A percentile compares a stretch with the other conserved stretches of the same genome.
Conservation (phyloP, 2,329 filamentous ascomycete species). For the Diaporthe velutina region DNA sequence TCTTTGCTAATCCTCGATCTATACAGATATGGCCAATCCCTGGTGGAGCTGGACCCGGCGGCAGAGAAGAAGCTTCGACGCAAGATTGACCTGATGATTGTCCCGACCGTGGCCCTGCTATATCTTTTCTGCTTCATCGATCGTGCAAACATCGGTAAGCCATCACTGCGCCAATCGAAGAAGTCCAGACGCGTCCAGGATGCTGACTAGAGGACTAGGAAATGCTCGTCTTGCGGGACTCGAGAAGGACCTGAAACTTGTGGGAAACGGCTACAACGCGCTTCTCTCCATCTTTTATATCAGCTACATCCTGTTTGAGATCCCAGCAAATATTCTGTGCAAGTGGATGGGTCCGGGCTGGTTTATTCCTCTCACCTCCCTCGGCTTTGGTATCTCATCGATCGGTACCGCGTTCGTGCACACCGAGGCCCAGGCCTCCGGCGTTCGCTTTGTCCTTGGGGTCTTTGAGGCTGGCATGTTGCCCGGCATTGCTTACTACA, state of each 20-base stretch:
- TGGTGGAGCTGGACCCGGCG: constrained; percentile 66
- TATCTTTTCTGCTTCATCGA: constrained; percentile 83
- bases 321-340: constrained; percentile 76
- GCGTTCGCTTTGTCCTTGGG: constrained; percentile 76
- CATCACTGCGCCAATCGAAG: background rate
- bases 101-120: constrained; percentile 75
- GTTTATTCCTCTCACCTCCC: constrained; percentile 74
- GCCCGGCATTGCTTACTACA: constrained; percentile 80
- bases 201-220: constrained; percentile 57
- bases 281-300: constrained; percentile 79
- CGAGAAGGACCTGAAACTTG: constrained; percentile 70
- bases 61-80: constrained; percentile 69
- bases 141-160: constrained; percentile 77
- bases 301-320: constrained; percentile 80
- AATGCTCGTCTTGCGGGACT: constrained; percentile 77
- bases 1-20: constrained; percentile 28
- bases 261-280: constrained; percentile 76
- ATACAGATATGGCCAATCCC: constrained; percentile 60
- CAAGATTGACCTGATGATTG: constrained; percentile 75
- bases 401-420: constrained; percentile 76
- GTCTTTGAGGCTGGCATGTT: constrained; percentile 81
- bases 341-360: constrained; percentile 80
- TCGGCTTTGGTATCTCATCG: constrained; percentile 74
- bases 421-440: constrained; percentile 62
- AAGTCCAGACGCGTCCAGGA: too few relatives aligned